These are phyloP conservation scores for Kodamaea arcana DNA, from an alignment of 1,139 yeast genomes.

Conservation along the genomic window DNA sequence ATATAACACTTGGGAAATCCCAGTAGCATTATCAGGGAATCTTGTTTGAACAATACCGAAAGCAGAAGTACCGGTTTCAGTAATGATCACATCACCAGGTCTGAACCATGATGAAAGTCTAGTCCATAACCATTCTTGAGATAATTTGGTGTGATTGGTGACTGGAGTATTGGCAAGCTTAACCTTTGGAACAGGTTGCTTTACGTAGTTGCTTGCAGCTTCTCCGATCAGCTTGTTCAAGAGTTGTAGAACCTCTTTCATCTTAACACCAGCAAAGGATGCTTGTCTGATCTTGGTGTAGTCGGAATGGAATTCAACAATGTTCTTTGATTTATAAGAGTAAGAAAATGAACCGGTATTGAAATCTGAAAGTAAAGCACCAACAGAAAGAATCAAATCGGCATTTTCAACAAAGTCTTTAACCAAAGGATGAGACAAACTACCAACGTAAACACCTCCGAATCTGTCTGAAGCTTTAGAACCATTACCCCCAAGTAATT, in stretches of 20 bases:
- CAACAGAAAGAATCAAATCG: conserved; percentile 19
- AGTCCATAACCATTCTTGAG: conserved; percentile 83
- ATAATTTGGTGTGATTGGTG: conserved; percentile 31
- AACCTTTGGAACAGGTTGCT: conserved; percentile 11
- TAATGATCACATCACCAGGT: conserved; percentile 75
- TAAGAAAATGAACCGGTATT: conserved; percentile 41
- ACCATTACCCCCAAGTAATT: conserved; percentile 18
- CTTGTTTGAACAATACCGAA: conserved; percentile 79
- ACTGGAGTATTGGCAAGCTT: conserved; percentile 20
- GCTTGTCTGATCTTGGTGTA: conserved; percentile 35
- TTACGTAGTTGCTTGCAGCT: conserved; percentile 10
- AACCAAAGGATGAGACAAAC: conserved; percentile 18
- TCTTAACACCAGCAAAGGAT: conserved; percentile 31
- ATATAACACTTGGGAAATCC: conserved; percentile 87
- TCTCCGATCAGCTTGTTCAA: conserved; percentile 8
- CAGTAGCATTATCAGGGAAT: conserved; percentile 69
- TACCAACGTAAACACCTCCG: conserved; percentile 21
- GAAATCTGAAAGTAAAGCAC: conserved; percentile 36
- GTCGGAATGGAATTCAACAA: conserved; percentile 39
- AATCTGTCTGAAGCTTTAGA: conserved; percentile 11
- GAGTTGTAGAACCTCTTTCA: conserved; percentile 28
- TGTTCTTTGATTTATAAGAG: conserved; percentile 32
- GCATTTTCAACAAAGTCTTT: conserved; percentile 16
- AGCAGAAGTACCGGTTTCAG: conserved; percentile 89
- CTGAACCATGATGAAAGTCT: conserved; percentile 68